Evolutionary conservation across 2,329 filamentous ascomycete genomes (phyloP).

Genomic region (Aureobasidium lini): DNA sequence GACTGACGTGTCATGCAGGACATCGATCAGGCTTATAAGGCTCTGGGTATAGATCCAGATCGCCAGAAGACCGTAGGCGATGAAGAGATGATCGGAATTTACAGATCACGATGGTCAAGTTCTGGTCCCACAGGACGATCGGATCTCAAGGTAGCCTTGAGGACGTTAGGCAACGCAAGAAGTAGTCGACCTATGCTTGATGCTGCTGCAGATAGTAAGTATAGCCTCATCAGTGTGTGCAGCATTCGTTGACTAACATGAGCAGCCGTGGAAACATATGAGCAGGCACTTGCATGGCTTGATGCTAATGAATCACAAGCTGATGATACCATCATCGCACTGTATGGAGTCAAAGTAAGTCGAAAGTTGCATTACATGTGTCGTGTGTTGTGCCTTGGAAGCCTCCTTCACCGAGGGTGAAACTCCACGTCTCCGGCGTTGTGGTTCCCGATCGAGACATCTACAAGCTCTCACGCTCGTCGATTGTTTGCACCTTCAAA

Average conservation of each 20-base stretch:
- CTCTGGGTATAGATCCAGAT: slow-evolving; percentile 46
- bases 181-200: slow-evolving; percentile 51
- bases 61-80: slow-evolving; percentile 43
- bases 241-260: neutral
- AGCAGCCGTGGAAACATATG: slow-evolving; percentile 50
- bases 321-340: slow-evolving; percentile 52
- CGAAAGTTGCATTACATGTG: neutral
- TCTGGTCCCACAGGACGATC: slow-evolving; percentile 29
- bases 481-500: neutral
- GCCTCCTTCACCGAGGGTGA: neutral
- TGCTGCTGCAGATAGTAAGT: slow-evolving; percentile 48
- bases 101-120: slow-evolving; percentile 42
- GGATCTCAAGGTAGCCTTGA: slow-evolving; percentile 49
- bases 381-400: neutral
- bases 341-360: slow-evolving; percentile 50
- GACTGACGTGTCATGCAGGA: slow-evolving; percentile 28
- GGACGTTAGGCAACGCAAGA: slow-evolving; percentile 52
- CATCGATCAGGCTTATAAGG: slow-evolving; percentile 50
- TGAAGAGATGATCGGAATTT: slow-evolving; percentile 54
- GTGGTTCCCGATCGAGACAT: neutral
- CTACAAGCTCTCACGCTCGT: neutral
- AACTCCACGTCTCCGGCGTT: neutral
- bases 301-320: slow-evolving; percentile 39
- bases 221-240: neutral
- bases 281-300: slow-evolving; percentile 57